phyloP scores from a whole-genome alignment of 768 basidiomycete species.

The Boletales sp. region DNA sequence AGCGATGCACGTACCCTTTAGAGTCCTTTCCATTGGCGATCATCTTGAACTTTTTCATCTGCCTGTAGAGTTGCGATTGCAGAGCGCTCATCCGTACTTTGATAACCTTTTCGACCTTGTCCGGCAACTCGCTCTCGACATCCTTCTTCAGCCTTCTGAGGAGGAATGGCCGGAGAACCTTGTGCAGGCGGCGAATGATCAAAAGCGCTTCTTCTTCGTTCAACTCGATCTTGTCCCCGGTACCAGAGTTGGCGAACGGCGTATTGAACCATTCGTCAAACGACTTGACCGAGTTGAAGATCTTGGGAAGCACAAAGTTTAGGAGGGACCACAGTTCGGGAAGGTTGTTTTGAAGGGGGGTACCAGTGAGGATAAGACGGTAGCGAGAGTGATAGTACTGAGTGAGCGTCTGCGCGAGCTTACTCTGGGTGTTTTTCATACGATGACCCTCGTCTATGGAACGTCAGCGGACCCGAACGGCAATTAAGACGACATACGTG shows the following conservation, averaged over 20 bases:
- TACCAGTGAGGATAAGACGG: slow-evolving; percentile 92
- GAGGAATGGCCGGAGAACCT: slow-evolving; percentile 93
- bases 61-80: slow-evolving; percentile 90
- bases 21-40: slow-evolving; percentile 77
- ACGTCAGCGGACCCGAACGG: slow-evolving; percentile 1
- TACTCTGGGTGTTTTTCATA: slow-evolving; percentile 94
- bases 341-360: slow-evolving; percentile 94
- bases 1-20: slow-evolving; percentile 55
- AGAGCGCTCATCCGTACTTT: slow-evolving; percentile 93
- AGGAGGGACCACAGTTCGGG: slow-evolving; percentile 94
- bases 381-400: slow-evolving; percentile 91
- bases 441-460: slow-evolving; percentile 87
- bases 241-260: slow-evolving; percentile 97
- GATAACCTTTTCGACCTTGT: slow-evolving; percentile 98
- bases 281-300: slow-evolving; percentile 98
- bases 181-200: slow-evolving; percentile 93
- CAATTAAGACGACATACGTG: slow-evolving; percentile 26
- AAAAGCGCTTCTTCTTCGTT: slow-evolving; percentile 99
- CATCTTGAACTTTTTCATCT: slow-evolving; percentile 99
- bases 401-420: slow-evolving; percentile 85
- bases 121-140: slow-evolving; percentile 91
- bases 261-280: slow-evolving; percentile 99
- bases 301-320: slow-evolving; percentile 91
- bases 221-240: slow-evolving; percentile 95
- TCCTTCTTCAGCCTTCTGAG: slow-evolving; percentile 92